A percentile compares a stretch with the other conserved stretches of the same genome.
phyloP scores from a whole-genome alignment of 2,329 filamentous ascomycete genomes.

The Massarina eburnea region DNA sequence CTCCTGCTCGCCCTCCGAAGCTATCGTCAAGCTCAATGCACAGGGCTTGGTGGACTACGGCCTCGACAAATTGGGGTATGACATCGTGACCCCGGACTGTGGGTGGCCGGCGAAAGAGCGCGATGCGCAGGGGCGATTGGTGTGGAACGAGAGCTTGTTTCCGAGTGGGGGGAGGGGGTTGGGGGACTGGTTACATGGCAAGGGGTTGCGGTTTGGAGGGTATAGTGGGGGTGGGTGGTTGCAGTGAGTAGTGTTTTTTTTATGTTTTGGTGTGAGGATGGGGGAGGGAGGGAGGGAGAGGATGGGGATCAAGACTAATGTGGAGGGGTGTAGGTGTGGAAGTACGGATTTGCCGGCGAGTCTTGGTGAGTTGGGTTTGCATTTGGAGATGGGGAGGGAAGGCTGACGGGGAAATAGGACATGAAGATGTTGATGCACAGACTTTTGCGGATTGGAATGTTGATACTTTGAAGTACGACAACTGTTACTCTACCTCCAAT shows the following conservation, averaged over 20 bases:
- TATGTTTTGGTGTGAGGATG: no score
- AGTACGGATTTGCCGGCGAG: conserved; percentile 51
- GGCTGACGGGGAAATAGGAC: conserved; percentile 54
- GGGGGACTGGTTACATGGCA: conserved; percentile 52
- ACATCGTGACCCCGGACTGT: conserved; percentile 60
- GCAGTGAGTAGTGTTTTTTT: no score
- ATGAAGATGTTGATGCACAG: conserved; percentile 60
- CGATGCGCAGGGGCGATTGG: conserved; percentile 48
- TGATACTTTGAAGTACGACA: conserved; percentile 50
- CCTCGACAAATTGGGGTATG: conserved; percentile 57
- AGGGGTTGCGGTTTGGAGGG: conserved; percentile 56
- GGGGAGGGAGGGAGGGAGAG: no score
- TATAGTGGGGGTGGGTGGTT: conserved; percentile 48
- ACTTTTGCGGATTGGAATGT: conserved; percentile 53
- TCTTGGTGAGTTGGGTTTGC: conserved; percentile 44
- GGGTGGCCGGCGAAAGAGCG: conserved; percentile 54
- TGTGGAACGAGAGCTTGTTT: conserved; percentile 55
- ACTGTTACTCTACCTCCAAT: conserved; percentile 32
- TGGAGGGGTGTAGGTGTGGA: no score
- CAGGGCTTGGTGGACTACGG: conserved; percentile 57
- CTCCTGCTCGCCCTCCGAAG: conserved; percentile 52
- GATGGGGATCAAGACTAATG: no score
- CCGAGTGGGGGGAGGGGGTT: conserved; percentile 54
- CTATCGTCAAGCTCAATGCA: conserved; percentile 54
- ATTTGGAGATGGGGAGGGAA: conserved; percentile 30